Conservation (phyloP, 139 green algal species). For the Picochlorum sp. region DNA sequence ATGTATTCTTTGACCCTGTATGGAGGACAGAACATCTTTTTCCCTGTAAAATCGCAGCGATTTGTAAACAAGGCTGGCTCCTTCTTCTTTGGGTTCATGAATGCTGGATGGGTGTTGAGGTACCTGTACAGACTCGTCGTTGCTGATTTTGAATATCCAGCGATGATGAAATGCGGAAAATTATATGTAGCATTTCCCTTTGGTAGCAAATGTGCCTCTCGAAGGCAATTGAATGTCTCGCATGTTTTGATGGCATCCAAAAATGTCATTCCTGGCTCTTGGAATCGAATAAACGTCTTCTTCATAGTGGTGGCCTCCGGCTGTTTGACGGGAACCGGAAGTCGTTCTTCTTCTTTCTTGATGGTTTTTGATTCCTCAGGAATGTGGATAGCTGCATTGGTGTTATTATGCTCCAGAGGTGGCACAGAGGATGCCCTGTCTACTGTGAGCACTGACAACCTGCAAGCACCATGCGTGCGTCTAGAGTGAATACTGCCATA, state of each 20-base stretch:
- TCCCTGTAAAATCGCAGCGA: slow-evolving; percentile 12
- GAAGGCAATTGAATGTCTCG: slow-evolving; percentile 15
- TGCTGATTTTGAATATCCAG: slow-evolving; percentile 18
- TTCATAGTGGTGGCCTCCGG: neutral
- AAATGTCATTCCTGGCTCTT: slow-evolving; percentile 9
- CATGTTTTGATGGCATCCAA: slow-evolving; percentile 11
- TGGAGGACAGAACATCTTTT: neutral
- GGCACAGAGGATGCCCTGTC: too few species aligned
- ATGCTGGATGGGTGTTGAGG: neutral
- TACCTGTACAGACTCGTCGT: slow-evolving; percentile 12
- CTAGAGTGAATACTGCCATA: too few species aligned
- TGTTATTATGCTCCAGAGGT: too few species aligned
- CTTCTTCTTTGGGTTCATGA: slow-evolving; percentile 11
- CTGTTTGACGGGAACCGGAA: too few species aligned
- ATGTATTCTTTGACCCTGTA: slow-evolving; percentile 7
- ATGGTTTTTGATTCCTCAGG: too few species aligned
- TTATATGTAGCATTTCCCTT: slow-evolving; percentile 15
- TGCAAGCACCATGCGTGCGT: too few species aligned
- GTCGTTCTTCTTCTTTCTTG: too few species aligned
- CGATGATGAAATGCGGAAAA: slow-evolving; percentile 26
- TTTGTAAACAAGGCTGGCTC: neutral
- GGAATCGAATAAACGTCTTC: slow-evolving; percentile 6
- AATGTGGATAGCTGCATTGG: too few species aligned
- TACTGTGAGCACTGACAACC: too few species aligned
- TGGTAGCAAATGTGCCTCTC: slow-evolving; percentile 11